These are phyloP conservation scores for Somion occarium DNA, from an alignment of 1,284 basidiomycete species.

Conservation along the genomic window DNA sequence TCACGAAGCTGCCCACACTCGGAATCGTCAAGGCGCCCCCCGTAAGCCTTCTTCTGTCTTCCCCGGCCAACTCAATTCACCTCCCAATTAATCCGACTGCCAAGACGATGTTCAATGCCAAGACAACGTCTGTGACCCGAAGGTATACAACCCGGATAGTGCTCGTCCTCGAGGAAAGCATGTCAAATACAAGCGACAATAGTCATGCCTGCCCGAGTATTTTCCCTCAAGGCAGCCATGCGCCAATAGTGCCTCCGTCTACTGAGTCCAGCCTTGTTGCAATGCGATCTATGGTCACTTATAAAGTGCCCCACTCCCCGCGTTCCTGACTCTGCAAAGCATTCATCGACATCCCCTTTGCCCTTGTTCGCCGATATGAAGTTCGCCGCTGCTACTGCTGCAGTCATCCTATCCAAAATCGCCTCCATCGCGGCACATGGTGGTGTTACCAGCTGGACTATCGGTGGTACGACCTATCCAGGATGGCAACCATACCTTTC, in stretches of 20 bases:
- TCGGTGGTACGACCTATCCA: constrained; percentile 2
- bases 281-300: background rate
- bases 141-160: background rate
- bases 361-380: constrained; percentile 1
- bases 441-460: constrained; percentile 8
- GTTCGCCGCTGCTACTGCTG: background rate
- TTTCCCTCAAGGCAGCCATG: background rate
- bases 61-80: background rate
- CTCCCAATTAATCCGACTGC: background rate
- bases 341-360: background rate
- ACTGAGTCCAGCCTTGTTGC: background rate
- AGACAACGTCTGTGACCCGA: background rate
- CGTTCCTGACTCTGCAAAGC: background rate
- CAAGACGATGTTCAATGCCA: background rate
- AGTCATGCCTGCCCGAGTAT: background rate
- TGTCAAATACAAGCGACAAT: background rate
- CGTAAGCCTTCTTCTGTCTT: background rate
- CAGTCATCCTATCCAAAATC: background rate
- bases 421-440: constrained; percentile 2
- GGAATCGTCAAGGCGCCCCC: background rate
- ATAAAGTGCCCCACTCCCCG: background rate
- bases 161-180: background rate
- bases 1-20: background rate
- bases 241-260: background rate
- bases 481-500: constrained; percentile 8